Base-by-base conservation (phyloP, 108 stramenopile genomes). In the Craspedostauros australis region DNA sequence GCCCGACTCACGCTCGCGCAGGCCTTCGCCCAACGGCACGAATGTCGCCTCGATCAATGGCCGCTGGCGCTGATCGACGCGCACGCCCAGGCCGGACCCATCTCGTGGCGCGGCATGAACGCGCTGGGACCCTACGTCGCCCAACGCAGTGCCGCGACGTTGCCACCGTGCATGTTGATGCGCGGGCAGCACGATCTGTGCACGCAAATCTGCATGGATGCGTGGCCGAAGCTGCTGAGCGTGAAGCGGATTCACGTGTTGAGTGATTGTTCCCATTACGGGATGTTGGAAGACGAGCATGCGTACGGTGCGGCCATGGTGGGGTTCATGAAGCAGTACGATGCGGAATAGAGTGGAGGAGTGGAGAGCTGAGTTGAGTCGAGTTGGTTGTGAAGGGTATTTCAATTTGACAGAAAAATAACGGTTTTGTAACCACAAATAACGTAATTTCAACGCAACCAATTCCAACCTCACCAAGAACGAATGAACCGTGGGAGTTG, bases 141-240 rank as follows among this genome's bases (percentile, higher is more conserved):
- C 46, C 9, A 15, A 26, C 16, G 11, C 18, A 6, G 4, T 12
- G 23, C 53, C 3, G 22, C 23, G 8, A 19, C 18, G 0, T 28
- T 61, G 2, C 74, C 79, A 29, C 16, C 66, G 7, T 31, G n/a
- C n/a, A n/a, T 80, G 45, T n/a, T 80, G 29, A 31, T 75, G 30
- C 59, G 66, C 8, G 79, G 79, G 28, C 55, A 80, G 56, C 60
- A 61, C 44, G 79, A 80, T 41, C 72, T 80, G 60, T 68, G 73
- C 34, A 53, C 69, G 4, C 29, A 49, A 25, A 19, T 22, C 26
- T 75, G 59, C 24, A 51, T 58, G 38, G 34, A 72, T 8, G 67
- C 57, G 9, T 72, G 70, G 74, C 6, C 6, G 22, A 53, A 38
- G 19, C 39, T 30, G 6, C 36, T 37, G 22, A 49, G 8, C 18